These are phyloP conservation scores for Epicoccum nigrum DNA, from an alignment of 2,329 filamentous ascomycete genomes.

Conservation along the genomic window DNA sequence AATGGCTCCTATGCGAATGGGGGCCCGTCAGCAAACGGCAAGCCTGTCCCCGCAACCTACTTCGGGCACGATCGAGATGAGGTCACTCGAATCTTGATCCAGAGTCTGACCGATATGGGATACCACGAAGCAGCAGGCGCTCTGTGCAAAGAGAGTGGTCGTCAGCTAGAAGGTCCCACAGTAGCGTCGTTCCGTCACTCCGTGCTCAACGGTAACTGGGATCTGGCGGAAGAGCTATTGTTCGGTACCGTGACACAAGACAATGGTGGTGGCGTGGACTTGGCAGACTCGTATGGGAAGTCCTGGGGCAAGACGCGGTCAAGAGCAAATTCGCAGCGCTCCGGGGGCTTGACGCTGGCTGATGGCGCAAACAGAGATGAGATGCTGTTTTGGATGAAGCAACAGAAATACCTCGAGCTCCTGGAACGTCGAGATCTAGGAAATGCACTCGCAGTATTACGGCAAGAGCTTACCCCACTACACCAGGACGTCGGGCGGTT, in stretches of 20 bases:
- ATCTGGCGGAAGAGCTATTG: constrained; percentile 81
- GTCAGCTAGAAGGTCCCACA: constrained; percentile 80
- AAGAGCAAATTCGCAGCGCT: constrained; percentile 43
- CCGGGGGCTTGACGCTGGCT: constrained; percentile 71
- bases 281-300: constrained; percentile 43
- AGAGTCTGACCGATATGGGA: constrained; percentile 86
- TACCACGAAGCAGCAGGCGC: constrained; percentile 78
- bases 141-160: constrained; percentile 82
- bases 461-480: constrained; percentile 85
- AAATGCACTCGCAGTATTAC: constrained; percentile 79
- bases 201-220: constrained; percentile 81
- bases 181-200: constrained; percentile 86
- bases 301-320: constrained; percentile 40
- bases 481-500: constrained; percentile 78
- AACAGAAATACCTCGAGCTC: constrained; percentile 94
- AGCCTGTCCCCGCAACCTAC: constrained; percentile 59
- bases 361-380: constrained; percentile 75
- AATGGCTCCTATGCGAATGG: constrained; percentile 55
- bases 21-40: constrained; percentile 39
- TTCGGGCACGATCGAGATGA: constrained; percentile 90
- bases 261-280: constrained; percentile 51
- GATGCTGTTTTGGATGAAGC: constrained; percentile 86
- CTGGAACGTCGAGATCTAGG: constrained; percentile 77
- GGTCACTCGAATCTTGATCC: constrained; percentile 89
- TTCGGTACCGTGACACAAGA: constrained; percentile 59